phyloP scores from a whole-genome alignment of 163 green algal genomes.

The Scenedesmus sp. region DNA sequence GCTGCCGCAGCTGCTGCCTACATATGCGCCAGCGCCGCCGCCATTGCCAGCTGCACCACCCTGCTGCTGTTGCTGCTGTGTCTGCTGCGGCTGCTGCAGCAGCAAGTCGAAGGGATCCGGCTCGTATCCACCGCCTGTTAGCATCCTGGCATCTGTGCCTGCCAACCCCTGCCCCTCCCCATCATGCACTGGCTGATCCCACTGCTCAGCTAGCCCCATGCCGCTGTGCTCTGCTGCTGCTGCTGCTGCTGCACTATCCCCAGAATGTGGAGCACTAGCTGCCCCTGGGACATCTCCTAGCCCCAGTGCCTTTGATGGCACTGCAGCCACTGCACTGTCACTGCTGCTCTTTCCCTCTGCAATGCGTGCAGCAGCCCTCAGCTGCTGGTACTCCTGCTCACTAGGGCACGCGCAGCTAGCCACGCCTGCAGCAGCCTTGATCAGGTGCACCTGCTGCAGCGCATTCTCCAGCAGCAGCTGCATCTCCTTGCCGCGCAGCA shows the following conservation, averaged over 20 bases:
- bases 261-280: neutral
- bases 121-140: neutral
- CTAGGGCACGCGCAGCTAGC: conserved; percentile 17
- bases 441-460: conserved; percentile 36
- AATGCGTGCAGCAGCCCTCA: neutral
- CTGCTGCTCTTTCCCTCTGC: neutral
- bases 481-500: conserved; percentile 41
- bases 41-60: neutral
- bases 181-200: neutral
- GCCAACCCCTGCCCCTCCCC: neutral
- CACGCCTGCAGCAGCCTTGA: neutral
- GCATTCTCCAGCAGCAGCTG: conserved; percentile 33
- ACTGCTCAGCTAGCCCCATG: neutral
- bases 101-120: neutral
- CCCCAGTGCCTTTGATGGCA: neutral
- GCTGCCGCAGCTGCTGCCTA: conserved; percentile 22
- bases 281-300: neutral
- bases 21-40: neutral
- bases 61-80: conserved; percentile 12
- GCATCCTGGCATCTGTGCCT: neutral
- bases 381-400: conserved; percentile 18
- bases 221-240: neutral
- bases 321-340: neutral
- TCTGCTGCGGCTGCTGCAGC: conserved; percentile 10
- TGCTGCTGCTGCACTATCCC: neutral